A percentile compares a stretch with the other conserved stretches of the same genome.
Conservation (phyloP, 2,329 filamentous ascomycete species). For the Apiospora saccharicola region DNA sequence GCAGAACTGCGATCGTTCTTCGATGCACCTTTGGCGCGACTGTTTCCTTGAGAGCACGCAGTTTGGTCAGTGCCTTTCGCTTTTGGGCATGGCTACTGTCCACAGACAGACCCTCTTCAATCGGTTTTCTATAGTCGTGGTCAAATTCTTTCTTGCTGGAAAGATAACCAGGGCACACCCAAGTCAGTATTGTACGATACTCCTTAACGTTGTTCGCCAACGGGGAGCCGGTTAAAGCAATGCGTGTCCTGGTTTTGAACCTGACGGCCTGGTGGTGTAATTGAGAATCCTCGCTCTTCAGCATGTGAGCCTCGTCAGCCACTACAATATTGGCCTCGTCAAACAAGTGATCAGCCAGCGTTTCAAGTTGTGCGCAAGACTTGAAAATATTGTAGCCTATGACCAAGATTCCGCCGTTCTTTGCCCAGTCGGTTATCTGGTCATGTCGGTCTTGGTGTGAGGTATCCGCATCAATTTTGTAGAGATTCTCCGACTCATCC, state of each 20-base stretch:
- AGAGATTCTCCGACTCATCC: constrained; percentile 49
- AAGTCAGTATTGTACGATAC: constrained; percentile 87
- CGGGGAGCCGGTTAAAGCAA: constrained; percentile 88
- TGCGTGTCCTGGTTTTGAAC: constrained; percentile 73
- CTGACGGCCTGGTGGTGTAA: constrained; percentile 60
- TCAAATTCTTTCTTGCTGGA: constrained; percentile 74
- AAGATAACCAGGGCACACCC: constrained; percentile 82
- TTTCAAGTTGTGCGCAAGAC: constrained; percentile 42
- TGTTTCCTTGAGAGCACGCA: constrained; percentile 74
- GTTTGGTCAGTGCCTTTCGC: constrained; percentile 67
- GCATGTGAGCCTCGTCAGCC: constrained; percentile 82
- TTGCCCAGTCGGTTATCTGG: constrained; percentile 65
- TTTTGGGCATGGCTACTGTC: constrained; percentile 67
- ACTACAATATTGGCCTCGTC: constrained; percentile 75
- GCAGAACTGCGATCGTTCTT: constrained; percentile 70
- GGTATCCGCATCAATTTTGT: constrained; percentile 58
- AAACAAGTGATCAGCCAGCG: constrained; percentile 58
- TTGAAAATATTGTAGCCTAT: constrained; percentile 77
- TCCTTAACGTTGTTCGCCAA: constrained; percentile 85
- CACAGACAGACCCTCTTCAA: constrained; percentile 72
- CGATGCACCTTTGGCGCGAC: constrained; percentile 82
- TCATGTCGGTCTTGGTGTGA: constrained; percentile 47
- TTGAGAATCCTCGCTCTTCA: constrained; percentile 71
- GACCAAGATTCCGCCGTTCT: constrained; percentile 75
- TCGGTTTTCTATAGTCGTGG: constrained; percentile 74